phyloP scores from a whole-genome alignment of 1,139 yeast genomes.

The Yamadazyma jaroonii region DNA sequence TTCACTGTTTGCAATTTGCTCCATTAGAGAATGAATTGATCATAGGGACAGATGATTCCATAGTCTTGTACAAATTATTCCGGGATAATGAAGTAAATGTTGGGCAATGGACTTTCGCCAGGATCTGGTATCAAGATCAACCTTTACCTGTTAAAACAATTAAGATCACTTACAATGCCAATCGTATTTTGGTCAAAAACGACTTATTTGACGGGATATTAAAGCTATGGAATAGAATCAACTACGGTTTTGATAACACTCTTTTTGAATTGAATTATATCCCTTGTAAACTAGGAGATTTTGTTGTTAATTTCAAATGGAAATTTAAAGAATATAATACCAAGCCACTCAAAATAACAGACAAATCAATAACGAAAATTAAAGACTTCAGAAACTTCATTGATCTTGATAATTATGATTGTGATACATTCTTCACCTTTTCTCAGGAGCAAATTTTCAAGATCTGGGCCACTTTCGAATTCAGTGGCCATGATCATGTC shows the following conservation, averaged over 20 bases:
- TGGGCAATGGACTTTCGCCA: conserved; percentile 31
- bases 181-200: conserved; percentile 58
- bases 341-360: conserved; percentile 14
- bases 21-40: conserved; percentile 52
- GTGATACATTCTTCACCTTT: conserved; percentile 57
- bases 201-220: conserved; percentile 63
- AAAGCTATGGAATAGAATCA: conserved; percentile 76
- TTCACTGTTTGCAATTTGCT: conserved; percentile 71
- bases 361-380: conserved; percentile 37
- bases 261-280: conserved; percentile 71
- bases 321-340: conserved; percentile 22
- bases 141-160: conserved; percentile 56
- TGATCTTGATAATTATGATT: conserved; percentile 23
- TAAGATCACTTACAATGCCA: conserved; percentile 61
- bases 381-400: conserved; percentile 37
- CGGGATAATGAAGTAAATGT: conserved; percentile 28
- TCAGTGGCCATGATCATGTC: conserved; percentile 54
- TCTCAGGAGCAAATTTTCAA: conserved; percentile 56
- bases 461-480: conserved; percentile 72
- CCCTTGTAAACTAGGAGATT: conserved; percentile 51
- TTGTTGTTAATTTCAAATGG: conserved; percentile 59
- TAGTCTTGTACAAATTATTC: conserved; percentile 53
- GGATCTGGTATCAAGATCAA: conserved; percentile 56
- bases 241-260: conserved; percentile 64
- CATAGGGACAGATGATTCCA: conserved; percentile 50